phyloP scores from a whole-genome alignment of 805 yeast genomes.

The Ogataea methylovora region DNA sequence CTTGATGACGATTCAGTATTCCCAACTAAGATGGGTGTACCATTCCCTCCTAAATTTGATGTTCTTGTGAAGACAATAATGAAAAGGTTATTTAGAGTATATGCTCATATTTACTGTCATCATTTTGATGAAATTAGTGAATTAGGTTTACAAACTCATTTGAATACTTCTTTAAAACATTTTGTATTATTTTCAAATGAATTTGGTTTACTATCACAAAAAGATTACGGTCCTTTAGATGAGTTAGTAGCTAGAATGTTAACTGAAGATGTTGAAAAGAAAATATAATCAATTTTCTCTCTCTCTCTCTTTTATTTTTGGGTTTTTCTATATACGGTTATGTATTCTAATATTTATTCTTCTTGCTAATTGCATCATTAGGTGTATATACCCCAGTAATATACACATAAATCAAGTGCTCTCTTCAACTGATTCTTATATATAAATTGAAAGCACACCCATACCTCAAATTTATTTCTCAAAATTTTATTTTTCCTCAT shows the following conservation, averaged over 20 bases:
- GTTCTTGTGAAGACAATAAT: slow-evolving; percentile 77
- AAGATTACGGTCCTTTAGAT: slow-evolving; percentile 88
- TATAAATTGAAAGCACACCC: too few species aligned
- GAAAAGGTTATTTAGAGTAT: slow-evolving; percentile 86
- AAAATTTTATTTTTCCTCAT: too few species aligned
- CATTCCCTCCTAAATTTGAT: slow-evolving; percentile 81
- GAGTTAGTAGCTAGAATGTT: slow-evolving; percentile 68
- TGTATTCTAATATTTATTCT: too few species aligned
- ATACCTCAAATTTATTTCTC: too few species aligned
- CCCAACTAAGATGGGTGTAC: slow-evolving; percentile 87
- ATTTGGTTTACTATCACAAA: slow-evolving; percentile 65
- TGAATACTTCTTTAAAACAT: slow-evolving; percentile 91
- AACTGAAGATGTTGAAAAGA: neutral
- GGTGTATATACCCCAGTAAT: too few species aligned
- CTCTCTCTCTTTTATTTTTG: neutral
- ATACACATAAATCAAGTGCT: too few species aligned
- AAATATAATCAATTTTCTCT: neutral
- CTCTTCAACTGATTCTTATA: too few species aligned
- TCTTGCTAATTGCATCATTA: too few species aligned
- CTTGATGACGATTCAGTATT: slow-evolving; percentile 86
- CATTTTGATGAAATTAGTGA: slow-evolving; percentile 95
- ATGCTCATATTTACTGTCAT: slow-evolving; percentile 96
- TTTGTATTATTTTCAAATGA: slow-evolving; percentile 83
- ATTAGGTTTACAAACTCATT: slow-evolving; percentile 83
- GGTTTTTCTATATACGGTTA: too few species aligned